These are phyloP conservation scores for Moesziomyces antarcticus DNA, from an alignment of 1,284 basidiomycete genomes.

Conservation along the genomic window DNA sequence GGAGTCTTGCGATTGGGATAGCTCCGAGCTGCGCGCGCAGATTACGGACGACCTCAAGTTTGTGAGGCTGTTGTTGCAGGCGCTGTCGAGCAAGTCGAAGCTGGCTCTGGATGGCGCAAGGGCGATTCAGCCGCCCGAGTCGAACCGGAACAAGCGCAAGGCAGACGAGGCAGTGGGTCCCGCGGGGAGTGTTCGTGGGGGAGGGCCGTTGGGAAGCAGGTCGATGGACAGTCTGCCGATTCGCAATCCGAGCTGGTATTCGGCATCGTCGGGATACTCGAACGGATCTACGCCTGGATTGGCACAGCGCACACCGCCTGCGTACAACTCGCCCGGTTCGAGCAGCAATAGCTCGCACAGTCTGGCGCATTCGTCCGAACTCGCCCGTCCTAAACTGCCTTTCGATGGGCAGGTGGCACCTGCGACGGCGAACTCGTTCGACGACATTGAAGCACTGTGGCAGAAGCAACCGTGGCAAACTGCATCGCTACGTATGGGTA, in stretches of 20 bases:
- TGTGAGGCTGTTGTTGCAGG: constrained; percentile 53
- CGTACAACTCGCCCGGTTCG: constrained; percentile 40
- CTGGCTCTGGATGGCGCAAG: constrained; percentile 51
- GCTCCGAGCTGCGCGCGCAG: constrained; percentile 46
- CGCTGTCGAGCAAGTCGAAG: constrained; percentile 50
- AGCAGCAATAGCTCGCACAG: constrained; percentile 42
- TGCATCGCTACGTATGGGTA: constrained; percentile 41
- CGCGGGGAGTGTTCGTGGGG: constrained; percentile 9
- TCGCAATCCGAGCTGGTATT: constrained; percentile 39
- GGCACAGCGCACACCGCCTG: constrained; percentile 29
- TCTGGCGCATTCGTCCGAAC: constrained; percentile 29
- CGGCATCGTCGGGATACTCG: constrained; percentile 35
- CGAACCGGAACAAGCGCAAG: constrained; percentile 38
- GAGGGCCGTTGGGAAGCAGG: constrained; percentile 28
- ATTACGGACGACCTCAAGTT: constrained; percentile 60
- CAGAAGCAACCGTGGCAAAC: constrained; percentile 51
- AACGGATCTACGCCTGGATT: constrained; percentile 26
- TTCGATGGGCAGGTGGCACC: constrained; percentile 35
- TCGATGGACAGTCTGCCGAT: constrained; percentile 33
- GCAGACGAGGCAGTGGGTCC: constrained; percentile 20
- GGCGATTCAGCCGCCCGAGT: constrained; percentile 52
- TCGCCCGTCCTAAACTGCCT: constrained; percentile 26
- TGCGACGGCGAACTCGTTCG: constrained; percentile 39
- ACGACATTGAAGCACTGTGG: constrained; percentile 50
- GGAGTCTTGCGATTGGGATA: constrained; percentile 50